Base-by-base conservation (phyloP, 352 stramenopile genomes). In the Thalassiosira mediterranea region DNA sequence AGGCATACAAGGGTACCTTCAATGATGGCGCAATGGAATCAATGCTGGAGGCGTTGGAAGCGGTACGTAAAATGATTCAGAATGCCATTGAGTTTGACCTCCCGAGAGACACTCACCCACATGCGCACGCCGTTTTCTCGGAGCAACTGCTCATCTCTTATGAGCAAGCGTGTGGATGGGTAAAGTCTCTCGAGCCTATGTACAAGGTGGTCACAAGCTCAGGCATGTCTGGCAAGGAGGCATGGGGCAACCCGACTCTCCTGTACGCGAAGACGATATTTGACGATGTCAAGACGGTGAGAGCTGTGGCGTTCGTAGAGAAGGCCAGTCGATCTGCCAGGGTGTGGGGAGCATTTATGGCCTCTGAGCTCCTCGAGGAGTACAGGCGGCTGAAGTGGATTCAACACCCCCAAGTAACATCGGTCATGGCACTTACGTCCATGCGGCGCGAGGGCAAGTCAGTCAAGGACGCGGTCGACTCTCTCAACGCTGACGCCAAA, bases 391-490 rank as follows among this genome's bases (percentile, higher is more conserved):
- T 54, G 3, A 52, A 48, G 8, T 76, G 31, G 23, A 42, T 65
- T n/a, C 19, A 62, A 31, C 67, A 76, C 48, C 67, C 69, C 3
- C 28, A 78, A 15, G 58, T 63, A 2, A 48, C 44, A 5, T 44
- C 42, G 3, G 68, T 65, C 5, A 42, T 78, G 29, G 59, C 52
- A 0, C 25, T 78, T 4, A 62, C 59, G 1, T 60, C 51, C 47
- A 57, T 78, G 31, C 37, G 72, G 37, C 40, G 40, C 25, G 69
- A 78, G 40, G 69, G 69, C 2, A 77, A 40, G 42, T 19, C 26
- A n/a, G 13, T 68, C 10, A 17, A 25, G 21, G 38, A 62, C 15
- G 29, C 54, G 2, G 11, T 67, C 10, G 25, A 8, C 26, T 25
- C 42, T 34, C 26, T 70, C 23, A 44, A 53, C 23, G 26, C 31